phyloP scores from a whole-genome alignment of 208 protist species.

The Leishmania gerbilli region DNA sequence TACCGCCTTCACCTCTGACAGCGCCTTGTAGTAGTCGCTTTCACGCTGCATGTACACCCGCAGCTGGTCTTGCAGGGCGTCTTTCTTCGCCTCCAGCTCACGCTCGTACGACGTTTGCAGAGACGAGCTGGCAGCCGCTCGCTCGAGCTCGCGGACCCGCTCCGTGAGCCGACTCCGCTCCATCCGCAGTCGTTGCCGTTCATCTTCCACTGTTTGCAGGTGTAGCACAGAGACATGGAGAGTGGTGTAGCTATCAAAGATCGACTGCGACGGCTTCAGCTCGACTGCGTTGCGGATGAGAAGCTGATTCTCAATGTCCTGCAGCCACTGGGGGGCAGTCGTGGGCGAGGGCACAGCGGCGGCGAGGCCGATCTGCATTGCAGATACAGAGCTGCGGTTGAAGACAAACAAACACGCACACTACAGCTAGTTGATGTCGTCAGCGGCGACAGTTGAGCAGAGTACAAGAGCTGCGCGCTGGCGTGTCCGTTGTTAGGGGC shows the following conservation, averaged over 20 bases:
- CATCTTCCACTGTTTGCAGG: constrained; percentile 38
- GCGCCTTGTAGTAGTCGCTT: constrained; percentile 57
- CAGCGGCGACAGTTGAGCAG: neutral
- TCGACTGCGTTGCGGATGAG: constrained; percentile 58
- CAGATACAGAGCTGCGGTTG: neutral
- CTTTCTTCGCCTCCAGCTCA: constrained; percentile 47
- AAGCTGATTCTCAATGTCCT: constrained; percentile 46
- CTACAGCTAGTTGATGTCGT: neutral
- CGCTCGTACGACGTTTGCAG: constrained; percentile 48
- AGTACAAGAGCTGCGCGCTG: neutral
- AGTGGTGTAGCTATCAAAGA: constrained; percentile 48
- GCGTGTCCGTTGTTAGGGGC: too few relatives aligned
- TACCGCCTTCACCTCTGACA: constrained; percentile 37
- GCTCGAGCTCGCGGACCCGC: constrained; percentile 59
- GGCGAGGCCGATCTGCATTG: constrained; percentile 15
- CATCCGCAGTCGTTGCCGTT: constrained; percentile 39
- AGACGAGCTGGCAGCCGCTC: constrained; percentile 37
- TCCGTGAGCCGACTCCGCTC: constrained; percentile 35
- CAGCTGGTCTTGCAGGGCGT: constrained; percentile 46
- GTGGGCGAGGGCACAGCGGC: neutral
- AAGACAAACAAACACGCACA: neutral
- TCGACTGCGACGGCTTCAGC: constrained; percentile 43
- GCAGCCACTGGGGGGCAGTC: constrained; percentile 23
- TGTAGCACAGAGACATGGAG: constrained; percentile 41
- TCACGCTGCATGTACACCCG: constrained; percentile 48